These are phyloP conservation scores for Silene uniflora DNA, from an alignment of 148 eudicot species.

Conservation along the genomic window DNA sequence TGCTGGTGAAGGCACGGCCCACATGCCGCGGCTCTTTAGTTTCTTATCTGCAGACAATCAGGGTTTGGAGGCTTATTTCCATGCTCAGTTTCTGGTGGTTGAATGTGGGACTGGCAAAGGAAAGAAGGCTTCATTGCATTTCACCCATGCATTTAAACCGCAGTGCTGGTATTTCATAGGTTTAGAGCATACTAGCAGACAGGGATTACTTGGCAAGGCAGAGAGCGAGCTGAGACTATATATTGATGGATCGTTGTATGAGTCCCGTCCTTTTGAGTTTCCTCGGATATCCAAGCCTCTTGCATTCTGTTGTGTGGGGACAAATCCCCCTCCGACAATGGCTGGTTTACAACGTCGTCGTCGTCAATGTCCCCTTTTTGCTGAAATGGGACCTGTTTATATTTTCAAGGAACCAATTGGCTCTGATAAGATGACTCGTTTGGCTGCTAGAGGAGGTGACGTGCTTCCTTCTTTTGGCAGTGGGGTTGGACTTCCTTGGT, in stretches of 20 bases:
- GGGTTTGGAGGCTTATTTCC: slow-evolving; percentile 97
- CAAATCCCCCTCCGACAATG: slow-evolving; percentile 96
- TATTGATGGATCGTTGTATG: slow-evolving; percentile 88
- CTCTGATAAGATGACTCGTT: slow-evolving; percentile 79
- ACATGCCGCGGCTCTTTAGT: slow-evolving; percentile 97
- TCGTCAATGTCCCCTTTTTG: slow-evolving; percentile 97
- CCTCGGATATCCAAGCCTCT: slow-evolving; percentile 93
- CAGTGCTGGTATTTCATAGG: slow-evolving; percentile 98
- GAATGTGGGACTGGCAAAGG: slow-evolving; percentile 93
- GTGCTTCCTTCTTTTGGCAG: slow-evolving; percentile 83
- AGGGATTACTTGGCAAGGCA: slow-evolving; percentile 87
- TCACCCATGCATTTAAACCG: slow-evolving; percentile 97
- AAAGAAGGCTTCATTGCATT: slow-evolving; percentile 90
- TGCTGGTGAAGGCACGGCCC: slow-evolving; percentile 98
- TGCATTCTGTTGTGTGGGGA: slow-evolving; percentile 96
- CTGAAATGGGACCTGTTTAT: slow-evolving; percentile 98
- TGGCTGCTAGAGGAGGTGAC: slow-evolving; percentile 98
- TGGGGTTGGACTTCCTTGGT: slow-evolving; percentile 88
- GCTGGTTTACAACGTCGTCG: slow-evolving; percentile 99
- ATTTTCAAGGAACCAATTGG: slow-evolving; percentile 94
- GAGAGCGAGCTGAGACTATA: slow-evolving; percentile 91
- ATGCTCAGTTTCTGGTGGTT: slow-evolving; percentile 97
- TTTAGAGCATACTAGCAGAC: slow-evolving; percentile 89
- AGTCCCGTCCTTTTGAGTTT: slow-evolving; percentile 87
- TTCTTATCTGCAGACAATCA: slow-evolving; percentile 95